Base-by-base conservation (phyloP, 495 filamentous ascomycete genomes). In the Achaetomiella virescens region DNA sequence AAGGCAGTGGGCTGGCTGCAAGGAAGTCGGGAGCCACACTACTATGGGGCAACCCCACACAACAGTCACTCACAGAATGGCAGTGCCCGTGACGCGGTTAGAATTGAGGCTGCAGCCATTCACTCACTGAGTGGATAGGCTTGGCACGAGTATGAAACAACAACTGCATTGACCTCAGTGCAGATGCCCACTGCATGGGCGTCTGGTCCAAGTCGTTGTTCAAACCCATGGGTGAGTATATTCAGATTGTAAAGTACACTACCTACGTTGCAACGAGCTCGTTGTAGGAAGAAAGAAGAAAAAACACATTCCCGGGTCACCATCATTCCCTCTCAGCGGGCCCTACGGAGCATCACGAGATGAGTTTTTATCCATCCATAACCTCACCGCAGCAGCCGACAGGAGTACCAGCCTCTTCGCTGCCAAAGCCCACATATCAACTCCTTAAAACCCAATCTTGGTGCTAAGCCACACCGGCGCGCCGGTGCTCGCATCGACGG, bases 401-500 rank as follows among this genome's bases (percentile, higher is more conserved):
- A 15, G 2, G 17, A 18, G 14, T 20, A 15, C 17, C 38, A 42
- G 15, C 38, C 17, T 8, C 6, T 17, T 42, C 17, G 9, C 27
- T 31, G 27, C 27, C 27, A 31, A 31, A 4, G 5, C 27, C 27
- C 27, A 31, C 4, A 4, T 31, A 31, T 5, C 5, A 31, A 31
- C 27, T 5, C 27, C 9, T 20, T 20, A 42, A 17, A 18, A 18
- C 4, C 14, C 29, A 25, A 54, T 54, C 52, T 46, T 45, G n/a
- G 21, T 3, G 11, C 17, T 14, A 18, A 55, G 35, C 14, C 24
- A 55, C 22, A 0, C 5, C 6, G 53, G 44, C 10, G 44, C 53
- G 15, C 25, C n/a, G 24, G 1, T 17, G 11, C 9, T 17, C 48
- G 48, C 12, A 8, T 33, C 46, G 72, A 17, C 75, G 77, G 18